Conservation (phyloP, 805 yeast species). For the Teunomyces kruisii region DNA sequence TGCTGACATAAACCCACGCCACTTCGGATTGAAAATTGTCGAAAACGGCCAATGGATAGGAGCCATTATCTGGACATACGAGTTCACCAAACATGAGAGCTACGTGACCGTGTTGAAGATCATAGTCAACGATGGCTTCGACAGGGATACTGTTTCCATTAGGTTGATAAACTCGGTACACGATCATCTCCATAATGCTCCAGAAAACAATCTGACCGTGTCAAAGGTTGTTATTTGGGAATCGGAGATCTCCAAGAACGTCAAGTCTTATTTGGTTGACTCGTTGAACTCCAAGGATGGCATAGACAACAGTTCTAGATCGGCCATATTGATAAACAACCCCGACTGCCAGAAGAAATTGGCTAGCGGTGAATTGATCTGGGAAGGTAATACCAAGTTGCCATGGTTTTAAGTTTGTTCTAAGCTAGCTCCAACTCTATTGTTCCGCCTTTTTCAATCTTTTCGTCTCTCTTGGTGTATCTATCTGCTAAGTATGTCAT, state of each 20-base stretch:
- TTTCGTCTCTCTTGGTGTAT: conserved; percentile 19
- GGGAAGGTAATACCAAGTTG: conserved; percentile 44
- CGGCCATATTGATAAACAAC: conserved; percentile 33
- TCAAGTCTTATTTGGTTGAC: conserved; percentile 15
- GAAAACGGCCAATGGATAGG: conserved; percentile 22
- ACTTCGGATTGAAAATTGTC: conserved; percentile 31
- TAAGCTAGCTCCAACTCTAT: background rate
- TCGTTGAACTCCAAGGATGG: conserved; percentile 19
- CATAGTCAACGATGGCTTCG: conserved; percentile 19
- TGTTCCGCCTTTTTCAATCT: background rate
- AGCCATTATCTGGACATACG: conserved; percentile 40
- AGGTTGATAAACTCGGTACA: conserved; percentile 17
- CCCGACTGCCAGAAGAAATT: conserved; percentile 25
- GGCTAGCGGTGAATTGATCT: conserved; percentile 25
- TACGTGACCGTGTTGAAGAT: conserved; percentile 30
- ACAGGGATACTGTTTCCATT: conserved; percentile 15
- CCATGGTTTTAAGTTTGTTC: conserved; percentile 37
- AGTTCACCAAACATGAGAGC: conserved; percentile 23
- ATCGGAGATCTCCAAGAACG: conserved; percentile 23
- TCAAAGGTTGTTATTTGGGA: conserved; percentile 34
- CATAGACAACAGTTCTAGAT: conserved; percentile 32
- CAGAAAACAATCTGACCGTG: conserved; percentile 13
- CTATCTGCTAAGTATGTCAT: conserved; percentile 23
- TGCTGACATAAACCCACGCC: conserved; percentile 23
- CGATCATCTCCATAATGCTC: conserved; percentile 12